Conservation (phyloP, 768 basidiomycete genomes). For the Termitomyces titanicus region DNA sequence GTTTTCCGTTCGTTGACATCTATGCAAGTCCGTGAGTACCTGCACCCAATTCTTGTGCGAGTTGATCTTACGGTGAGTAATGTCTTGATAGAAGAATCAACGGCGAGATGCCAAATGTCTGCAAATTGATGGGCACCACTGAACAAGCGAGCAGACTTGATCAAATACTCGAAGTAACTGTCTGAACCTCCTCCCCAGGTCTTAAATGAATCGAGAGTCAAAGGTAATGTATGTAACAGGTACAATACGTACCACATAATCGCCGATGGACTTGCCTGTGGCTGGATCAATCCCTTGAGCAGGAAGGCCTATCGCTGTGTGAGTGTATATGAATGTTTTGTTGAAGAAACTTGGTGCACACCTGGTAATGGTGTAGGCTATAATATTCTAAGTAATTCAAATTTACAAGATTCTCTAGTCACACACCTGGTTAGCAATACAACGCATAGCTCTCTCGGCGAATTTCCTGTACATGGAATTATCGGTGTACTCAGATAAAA, state of each 20-base stretch:
- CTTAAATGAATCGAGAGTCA: constrained; percentile 16
- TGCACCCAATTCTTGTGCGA: background rate
- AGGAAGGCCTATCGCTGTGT: constrained; percentile 37
- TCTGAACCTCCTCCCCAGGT: constrained; percentile 71
- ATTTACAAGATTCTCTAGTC: background rate
- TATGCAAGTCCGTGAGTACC: constrained; percentile 17
- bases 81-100: constrained; percentile 65
- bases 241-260: constrained; percentile 41
- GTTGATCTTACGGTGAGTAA: constrained; percentile 45
- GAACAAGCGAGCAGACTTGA: constrained; percentile 73
- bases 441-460: constrained; percentile 44
- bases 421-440: constrained; percentile 43
- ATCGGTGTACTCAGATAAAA: constrained; percentile 49
- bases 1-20: constrained; percentile 63
- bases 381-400: background rate
- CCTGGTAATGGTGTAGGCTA: constrained; percentile 33
- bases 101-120: constrained; percentile 66
- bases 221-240: background rate
- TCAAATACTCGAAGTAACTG: constrained; percentile 75
- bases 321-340: constrained; percentile 31
- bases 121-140: constrained; percentile 50
- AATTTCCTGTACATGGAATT: constrained; percentile 59
- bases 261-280: constrained; percentile 40
- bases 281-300: constrained; percentile 51
- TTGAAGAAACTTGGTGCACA: constrained; percentile 14